phyloP scores from a whole-genome alignment of 2,329 filamentous ascomycete species.

The Curvularia sp. region DNA sequence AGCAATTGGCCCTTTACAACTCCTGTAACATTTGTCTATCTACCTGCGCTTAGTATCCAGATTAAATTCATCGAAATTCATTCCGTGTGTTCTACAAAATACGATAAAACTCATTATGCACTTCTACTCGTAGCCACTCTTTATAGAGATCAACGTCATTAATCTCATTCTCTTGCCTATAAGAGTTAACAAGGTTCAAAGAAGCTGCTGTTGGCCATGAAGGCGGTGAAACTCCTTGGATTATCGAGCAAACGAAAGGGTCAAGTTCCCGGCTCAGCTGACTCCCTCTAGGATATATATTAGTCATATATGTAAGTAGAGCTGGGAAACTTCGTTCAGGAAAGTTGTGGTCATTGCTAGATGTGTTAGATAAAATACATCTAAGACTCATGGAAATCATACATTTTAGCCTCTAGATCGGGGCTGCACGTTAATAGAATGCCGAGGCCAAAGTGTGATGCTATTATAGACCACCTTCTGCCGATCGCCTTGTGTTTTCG shows the following conservation, averaged over 20 bases:
- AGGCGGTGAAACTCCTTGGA: slow-evolving; percentile 9
- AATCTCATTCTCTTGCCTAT: slow-evolving; percentile 6
- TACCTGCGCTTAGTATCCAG: slow-evolving; percentile 8
- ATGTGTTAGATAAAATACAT: slow-evolving; percentile 12
- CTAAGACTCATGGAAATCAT: slow-evolving; percentile 8
- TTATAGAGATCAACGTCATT: slow-evolving; percentile 3
- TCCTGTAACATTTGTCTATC: slow-evolving; percentile 6
- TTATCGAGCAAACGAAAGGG: slow-evolving; percentile 6
- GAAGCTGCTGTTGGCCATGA: slow-evolving; percentile 7
- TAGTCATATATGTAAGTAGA: slow-evolving; percentile 5
- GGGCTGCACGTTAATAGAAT: slow-evolving; percentile 11
- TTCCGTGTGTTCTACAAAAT: slow-evolving; percentile 6
- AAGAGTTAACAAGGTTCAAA: slow-evolving; percentile 5
- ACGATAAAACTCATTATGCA: slow-evolving; percentile 9
- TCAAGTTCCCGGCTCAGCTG: slow-evolving; percentile 5
- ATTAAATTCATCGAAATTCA: slow-evolving; percentile 3
- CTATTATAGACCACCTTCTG: slow-evolving; percentile 12
- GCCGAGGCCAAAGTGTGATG: slow-evolving; percentile 6
- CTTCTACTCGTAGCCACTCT: slow-evolving; percentile 10
- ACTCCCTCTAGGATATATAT: slow-evolving; percentile 9
- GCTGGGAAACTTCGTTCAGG: slow-evolving; percentile 7
- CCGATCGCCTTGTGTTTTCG: slow-evolving; percentile 7
- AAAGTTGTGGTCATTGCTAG: slow-evolving; percentile 10
- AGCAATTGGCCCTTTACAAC: slow-evolving; percentile 8
- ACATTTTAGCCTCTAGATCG: slow-evolving; percentile 7